Conservation (phyloP, 2,329 filamentous ascomycete species). For the Fonsecaea pedrosoi region DNA sequence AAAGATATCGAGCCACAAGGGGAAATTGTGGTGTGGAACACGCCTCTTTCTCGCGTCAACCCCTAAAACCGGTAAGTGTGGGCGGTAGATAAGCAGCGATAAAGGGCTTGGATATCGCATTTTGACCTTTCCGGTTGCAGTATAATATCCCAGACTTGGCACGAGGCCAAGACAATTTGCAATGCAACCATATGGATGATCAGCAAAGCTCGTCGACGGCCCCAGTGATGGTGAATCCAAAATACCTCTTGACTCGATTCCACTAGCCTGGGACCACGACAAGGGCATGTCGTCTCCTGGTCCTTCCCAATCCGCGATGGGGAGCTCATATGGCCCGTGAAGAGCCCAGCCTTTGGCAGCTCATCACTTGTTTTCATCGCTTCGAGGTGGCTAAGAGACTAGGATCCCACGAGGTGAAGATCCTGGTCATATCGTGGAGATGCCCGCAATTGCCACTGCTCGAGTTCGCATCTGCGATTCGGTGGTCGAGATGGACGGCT, state of each 20-base stretch:
- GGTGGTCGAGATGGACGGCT: conserved; percentile 4
- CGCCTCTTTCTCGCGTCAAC: conserved; percentile 10
- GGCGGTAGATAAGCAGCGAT: conserved; percentile 18
- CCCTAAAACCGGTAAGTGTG: conserved; percentile 8
- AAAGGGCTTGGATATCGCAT: neutral
- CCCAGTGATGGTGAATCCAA: neutral
- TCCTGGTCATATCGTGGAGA: conserved; percentile 18
- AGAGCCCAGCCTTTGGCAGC: neutral
- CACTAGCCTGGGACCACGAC: conserved; percentile 1
- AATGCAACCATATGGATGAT: conserved; percentile 14
- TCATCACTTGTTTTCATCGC: neutral
- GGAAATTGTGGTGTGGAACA: neutral
- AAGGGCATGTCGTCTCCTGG: neutral
- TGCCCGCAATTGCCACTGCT: conserved; percentile 13
- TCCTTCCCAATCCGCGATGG: neutral
- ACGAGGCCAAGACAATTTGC: neutral
- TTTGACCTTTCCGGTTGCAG: conserved; percentile 15
- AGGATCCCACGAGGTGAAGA: conserved; percentile 9
- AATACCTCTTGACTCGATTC: neutral
- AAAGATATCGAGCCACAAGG: neutral
- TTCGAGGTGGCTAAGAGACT: neutral
- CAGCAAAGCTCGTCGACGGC: neutral
- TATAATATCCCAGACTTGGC: conserved; percentile 18
- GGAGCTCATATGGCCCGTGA: neutral
- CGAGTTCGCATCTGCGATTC: neutral